Percentiles rank a stretch among this genome's conserved stretches.
phyloP scores from a whole-genome alignment of 495 filamentous ascomycete species.

The Daldinia concentrica region DNA sequence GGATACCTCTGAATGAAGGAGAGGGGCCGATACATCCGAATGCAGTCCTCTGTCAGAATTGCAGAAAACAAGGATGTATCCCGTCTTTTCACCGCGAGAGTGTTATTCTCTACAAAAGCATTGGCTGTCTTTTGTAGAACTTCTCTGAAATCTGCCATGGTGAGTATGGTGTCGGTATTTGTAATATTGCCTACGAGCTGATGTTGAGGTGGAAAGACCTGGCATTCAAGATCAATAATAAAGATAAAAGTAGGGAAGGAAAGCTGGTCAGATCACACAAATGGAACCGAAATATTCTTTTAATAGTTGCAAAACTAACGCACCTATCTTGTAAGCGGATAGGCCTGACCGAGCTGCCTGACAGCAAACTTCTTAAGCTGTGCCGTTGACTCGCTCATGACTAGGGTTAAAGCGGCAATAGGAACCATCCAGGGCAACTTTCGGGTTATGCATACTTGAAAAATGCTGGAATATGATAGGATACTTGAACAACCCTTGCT shows the following conservation, averaged over 20 bases:
- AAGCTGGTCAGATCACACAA: neutral
- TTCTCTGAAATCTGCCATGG: neutral
- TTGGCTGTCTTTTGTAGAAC: neutral
- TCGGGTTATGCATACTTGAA: neutral
- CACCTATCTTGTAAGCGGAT: neutral
- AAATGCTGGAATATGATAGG: neutral
- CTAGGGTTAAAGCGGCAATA: neutral
- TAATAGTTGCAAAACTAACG: neutral
- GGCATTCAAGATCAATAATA: neutral
- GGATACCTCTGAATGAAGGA: constrained; percentile 21
- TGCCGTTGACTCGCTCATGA: neutral
- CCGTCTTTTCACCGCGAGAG: neutral
- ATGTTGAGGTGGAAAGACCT: neutral
- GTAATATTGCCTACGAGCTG: neutral
- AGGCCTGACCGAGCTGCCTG: too few species aligned
- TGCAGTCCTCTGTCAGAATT: neutral
- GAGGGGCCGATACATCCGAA: neutral
- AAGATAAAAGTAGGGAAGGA: neutral
- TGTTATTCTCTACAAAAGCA: neutral
- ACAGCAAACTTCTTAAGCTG: neutral
- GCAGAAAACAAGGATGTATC: neutral
- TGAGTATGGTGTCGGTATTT: neutral
- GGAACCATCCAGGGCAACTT: neutral
- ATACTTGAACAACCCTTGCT: neutral
- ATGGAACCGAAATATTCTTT: too few species aligned